Base-by-base conservation (phyloP, 192 early-diverging fungal species). In the Spinellus fusiger region DNA sequence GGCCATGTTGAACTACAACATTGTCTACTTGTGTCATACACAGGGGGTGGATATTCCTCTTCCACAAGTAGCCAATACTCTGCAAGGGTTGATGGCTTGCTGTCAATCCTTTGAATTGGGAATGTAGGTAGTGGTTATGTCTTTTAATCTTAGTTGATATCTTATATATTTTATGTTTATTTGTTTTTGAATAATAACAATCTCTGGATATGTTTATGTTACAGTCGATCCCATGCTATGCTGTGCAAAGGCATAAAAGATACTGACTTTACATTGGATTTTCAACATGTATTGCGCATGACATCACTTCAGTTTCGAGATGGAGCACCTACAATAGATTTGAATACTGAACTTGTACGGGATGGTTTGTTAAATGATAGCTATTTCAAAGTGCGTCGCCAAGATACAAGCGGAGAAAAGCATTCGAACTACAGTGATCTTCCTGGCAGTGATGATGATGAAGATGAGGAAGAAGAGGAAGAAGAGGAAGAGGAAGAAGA, bases 11-110 rank as follows among this genome's bases (percentile, higher is more conserved):
- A 84, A 81, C 59, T 84, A 84, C 46, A 69, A 84, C 23, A 72
- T 84, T 55, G 82, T 75, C 4, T 84, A 81, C 64, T 56, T 84
- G 12, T 84, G 82, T 54, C 69, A 78, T 63, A 77, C 77, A 2
- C 82, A 84, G 48, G 79, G 80, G 18, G 69, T 81, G 9, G 71
- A 81, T 18, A 73, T 81, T 38, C 67, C 75, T 12, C 48, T 74
- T 0, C 59, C 61, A 35, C 73, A 76, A 26, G 71, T 79, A 5
- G 50, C 79, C 23, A 73, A 84, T 55, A 81, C 75, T 8, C 62
- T 84, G 9, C 75, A 76, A 47, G 75, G 77, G 31, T 38, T 84
- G 22, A 64, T 73, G 35, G 53, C 66, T 4, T 81, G 79, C 49
- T 81, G 79, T 33, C 23, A 60, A 31, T 62, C 79, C 18, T 49